phyloP scores from a whole-genome alignment of 441 rosid genomes.

The Gossypium davidsonii region DNA sequence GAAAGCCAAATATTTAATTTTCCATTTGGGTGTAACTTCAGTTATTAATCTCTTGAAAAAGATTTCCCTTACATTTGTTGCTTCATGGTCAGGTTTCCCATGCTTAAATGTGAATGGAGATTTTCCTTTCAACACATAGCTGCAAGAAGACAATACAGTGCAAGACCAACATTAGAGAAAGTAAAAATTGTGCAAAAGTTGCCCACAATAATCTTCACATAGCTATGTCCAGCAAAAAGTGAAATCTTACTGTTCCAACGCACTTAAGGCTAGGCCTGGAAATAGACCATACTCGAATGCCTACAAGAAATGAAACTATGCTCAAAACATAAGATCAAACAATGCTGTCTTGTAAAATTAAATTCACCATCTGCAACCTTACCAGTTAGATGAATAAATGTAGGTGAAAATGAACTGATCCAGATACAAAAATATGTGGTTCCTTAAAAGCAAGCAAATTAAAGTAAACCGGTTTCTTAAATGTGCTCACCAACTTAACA shows the following conservation, averaged over 20 bases:
- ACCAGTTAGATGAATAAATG: neutral
- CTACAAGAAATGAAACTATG: conserved; percentile 28
- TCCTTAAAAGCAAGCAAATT: neutral
- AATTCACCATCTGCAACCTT: neutral
- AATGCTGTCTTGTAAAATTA: conserved; percentile 4
- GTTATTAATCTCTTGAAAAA: neutral
- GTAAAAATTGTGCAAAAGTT: neutral
- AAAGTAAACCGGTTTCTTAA: neutral
- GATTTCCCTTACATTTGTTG: conserved; percentile 56
- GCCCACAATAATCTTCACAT: conserved; percentile 1
- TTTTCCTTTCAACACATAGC: conserved; percentile 78
- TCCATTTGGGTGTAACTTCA: neutral
- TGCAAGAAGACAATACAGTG: conserved; percentile 27
- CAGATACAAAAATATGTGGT: neutral
- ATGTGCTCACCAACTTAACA: conserved; percentile 3
- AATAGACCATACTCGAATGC: conserved; percentile 83
- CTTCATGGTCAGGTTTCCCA: conserved; percentile 88
- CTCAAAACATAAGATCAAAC: conserved; percentile 15
- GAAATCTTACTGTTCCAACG: conserved; percentile 71
- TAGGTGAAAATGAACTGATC: neutral
- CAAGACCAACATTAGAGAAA: neutral
- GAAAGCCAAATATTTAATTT: neutral
- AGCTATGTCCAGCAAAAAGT: conserved; percentile 11
- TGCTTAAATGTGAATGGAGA: conserved; percentile 73
- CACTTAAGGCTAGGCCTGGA: conserved; percentile 82